Percentiles rank a stretch among this genome's conserved stretches.
Evolutionary conservation across 805 yeast species (phyloP).

Genomic region (Peterozyma toletana): DNA sequence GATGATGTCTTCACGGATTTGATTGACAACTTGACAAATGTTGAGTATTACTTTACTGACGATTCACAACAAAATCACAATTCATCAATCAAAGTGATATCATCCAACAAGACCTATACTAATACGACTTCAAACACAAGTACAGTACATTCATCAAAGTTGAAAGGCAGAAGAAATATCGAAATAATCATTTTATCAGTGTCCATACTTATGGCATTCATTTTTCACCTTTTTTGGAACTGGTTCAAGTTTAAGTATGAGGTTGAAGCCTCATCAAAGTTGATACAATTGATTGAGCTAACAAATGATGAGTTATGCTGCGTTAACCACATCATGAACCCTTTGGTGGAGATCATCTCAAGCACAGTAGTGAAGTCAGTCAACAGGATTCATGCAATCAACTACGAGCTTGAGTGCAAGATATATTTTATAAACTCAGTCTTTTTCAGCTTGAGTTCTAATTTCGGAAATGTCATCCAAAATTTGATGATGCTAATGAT

Average conservation of each 20-base stretch:
- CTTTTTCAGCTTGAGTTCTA: background rate
- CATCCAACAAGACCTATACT: background rate
- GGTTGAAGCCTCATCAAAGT: background rate
- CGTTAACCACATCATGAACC: background rate
- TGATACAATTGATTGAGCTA: background rate
- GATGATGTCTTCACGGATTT: background rate
- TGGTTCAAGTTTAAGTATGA: constrained; percentile 2
- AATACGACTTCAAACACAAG: too few species aligned
- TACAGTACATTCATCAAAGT: background rate
- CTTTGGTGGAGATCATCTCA: background rate
- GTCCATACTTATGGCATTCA: background rate
- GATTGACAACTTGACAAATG: background rate
- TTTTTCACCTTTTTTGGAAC: background rate
- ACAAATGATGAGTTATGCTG: background rate
- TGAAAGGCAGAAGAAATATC: background rate
- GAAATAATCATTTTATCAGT: background rate
- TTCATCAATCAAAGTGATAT: background rate
- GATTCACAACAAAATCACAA: background rate
- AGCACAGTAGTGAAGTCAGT: background rate
- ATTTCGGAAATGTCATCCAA: background rate
- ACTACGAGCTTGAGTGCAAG: background rate
- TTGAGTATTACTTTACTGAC: background rate
- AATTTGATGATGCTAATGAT: background rate
- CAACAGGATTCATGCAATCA: background rate
- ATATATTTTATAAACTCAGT: background rate